Conservation (phyloP, 768 basidiomycete species). For the Phylloporus sp. region DNA sequence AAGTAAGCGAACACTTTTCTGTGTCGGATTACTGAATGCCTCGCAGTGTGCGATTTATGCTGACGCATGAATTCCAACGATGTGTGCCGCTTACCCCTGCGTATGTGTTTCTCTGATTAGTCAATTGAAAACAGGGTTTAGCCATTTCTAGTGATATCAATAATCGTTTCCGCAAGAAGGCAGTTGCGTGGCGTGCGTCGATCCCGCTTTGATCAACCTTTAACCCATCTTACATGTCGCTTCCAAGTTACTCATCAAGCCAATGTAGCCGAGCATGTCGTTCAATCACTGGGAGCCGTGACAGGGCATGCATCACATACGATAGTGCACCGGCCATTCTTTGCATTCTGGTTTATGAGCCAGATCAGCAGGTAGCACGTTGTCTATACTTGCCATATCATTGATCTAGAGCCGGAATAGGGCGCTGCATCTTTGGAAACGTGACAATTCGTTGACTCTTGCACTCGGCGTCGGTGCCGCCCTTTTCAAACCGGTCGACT, state of each 20-base stretch:
- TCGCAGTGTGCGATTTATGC: conserved; percentile 61
- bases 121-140: not conserved
- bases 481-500: conserved; percentile 59
- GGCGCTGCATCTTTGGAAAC: conserved; percentile 56
- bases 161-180: conserved; percentile 50
- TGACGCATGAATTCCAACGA: conserved; percentile 65
- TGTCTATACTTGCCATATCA: conserved; percentile 4
- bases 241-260: conserved; percentile 57
- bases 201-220: conserved; percentile 6
- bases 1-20: conserved; percentile 47
- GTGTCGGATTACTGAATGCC: conserved; percentile 2
- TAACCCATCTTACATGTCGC: conserved; percentile 5
- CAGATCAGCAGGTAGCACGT: conserved; percentile 53
- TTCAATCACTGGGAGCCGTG: conserved; percentile 55
- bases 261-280: conserved; percentile 54
- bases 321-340: conserved; percentile 59
- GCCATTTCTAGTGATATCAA: conserved; percentile 26
- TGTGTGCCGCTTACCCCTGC: conserved; percentile 56
- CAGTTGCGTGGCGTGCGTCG: conserved; percentile 65
- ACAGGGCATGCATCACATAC: conserved; percentile 48
- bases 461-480: conserved; percentile 62
- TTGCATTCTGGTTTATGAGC: conserved; percentile 73
- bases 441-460: conserved; percentile 52
- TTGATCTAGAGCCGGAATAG: conserved; percentile 31
- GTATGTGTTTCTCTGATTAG: conserved; percentile 34